Evolutionary conservation across 116 monocot species (phyloP).

Genomic region (Dioscorea cayenensis): DNA sequence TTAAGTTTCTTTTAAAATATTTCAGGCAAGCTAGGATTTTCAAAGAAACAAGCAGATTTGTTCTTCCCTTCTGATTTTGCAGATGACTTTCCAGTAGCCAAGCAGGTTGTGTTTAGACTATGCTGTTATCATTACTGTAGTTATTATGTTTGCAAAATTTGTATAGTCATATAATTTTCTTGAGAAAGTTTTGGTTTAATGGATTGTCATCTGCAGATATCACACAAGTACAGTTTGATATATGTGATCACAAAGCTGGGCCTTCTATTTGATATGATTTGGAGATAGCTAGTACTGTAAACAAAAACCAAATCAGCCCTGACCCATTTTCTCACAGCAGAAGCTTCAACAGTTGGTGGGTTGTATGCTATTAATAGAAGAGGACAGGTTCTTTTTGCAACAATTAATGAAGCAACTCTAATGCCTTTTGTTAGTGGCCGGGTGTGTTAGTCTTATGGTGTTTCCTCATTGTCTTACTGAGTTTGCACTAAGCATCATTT

Average conservation of each 20-base stretch:
- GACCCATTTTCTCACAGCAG: slow-evolving; percentile 91
- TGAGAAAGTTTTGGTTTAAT: background rate
- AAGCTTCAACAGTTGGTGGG: slow-evolving; percentile 79
- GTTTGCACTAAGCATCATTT: background rate
- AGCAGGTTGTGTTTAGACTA: slow-evolving; percentile 56
- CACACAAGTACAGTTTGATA: slow-evolving; percentile 79
- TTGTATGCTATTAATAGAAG: slow-evolving; percentile 94
- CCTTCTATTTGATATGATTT: slow-evolving; percentile 93
- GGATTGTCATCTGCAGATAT: slow-evolving; percentile 51
- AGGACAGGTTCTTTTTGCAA: slow-evolving; percentile 93
- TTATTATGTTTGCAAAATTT: background rate
- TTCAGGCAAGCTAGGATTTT: slow-evolving; percentile 88
- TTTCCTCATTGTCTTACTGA: slow-evolving; percentile 4
- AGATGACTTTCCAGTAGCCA: slow-evolving; percentile 96
- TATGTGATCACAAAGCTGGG: slow-evolving; percentile 99
- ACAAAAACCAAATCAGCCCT: slow-evolving; percentile 92
- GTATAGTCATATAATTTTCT: background rate
- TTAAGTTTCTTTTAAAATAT: background rate
- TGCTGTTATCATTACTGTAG: background rate
- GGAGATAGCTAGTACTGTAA: slow-evolving; percentile 82
- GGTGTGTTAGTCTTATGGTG: slow-evolving; percentile 18
- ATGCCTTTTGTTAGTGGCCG: slow-evolving; percentile 74
- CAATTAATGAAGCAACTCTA: slow-evolving; percentile 88
- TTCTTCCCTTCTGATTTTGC: slow-evolving; percentile 99
- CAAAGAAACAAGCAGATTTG: slow-evolving; percentile 97